A percentile compares a stretch with the other conserved stretches of the same genome.
Conservation (phyloP, 2,329 filamentous ascomycete species). For the Penicillium sp. region DNA sequence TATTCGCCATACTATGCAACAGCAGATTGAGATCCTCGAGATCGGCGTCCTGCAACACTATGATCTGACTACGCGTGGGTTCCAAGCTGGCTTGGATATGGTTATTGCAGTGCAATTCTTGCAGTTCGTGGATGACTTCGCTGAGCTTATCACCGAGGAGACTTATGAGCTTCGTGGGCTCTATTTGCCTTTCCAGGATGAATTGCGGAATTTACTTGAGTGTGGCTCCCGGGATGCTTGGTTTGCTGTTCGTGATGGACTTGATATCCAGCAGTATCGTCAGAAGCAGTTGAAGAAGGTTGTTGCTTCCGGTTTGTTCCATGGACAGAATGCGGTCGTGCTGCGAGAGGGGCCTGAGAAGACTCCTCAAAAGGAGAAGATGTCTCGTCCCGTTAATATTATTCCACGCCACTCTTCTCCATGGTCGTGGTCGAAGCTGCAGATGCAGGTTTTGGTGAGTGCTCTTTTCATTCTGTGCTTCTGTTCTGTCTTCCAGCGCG, state of each 20-base stretch:
- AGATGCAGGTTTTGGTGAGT: background rate
- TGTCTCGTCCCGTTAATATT: background rate
- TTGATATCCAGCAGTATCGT: constrained; percentile 7
- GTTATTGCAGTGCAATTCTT: constrained; percentile 32
- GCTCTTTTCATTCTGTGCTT: background rate
- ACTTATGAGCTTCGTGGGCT: constrained; percentile 11
- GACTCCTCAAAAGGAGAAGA: background rate
- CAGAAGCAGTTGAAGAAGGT: constrained; percentile 5
- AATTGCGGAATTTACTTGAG: constrained; percentile 29
- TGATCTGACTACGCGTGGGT: constrained; percentile 14
- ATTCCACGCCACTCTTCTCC: background rate
- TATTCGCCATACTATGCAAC: constrained; percentile 23
- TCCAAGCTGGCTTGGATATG: constrained; percentile 34
- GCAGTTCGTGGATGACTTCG: constrained; percentile 34
- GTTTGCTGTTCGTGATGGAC: constrained; percentile 21
- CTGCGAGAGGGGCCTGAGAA: background rate
- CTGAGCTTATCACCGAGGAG: constrained; percentile 16
- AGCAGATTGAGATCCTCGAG: constrained; percentile 17
- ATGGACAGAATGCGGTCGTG: background rate
- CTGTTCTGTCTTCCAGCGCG: background rate
- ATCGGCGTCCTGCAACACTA: constrained; percentile 29
- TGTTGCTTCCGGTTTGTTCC: constrained; percentile 2
- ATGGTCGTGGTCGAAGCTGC: background rate
- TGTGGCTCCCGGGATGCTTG: constrained; percentile 31
- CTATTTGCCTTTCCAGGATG: constrained; percentile 19